Conservation (phyloP, 2,329 filamentous ascomycete species). For the Fusarium nygamai region DNA sequence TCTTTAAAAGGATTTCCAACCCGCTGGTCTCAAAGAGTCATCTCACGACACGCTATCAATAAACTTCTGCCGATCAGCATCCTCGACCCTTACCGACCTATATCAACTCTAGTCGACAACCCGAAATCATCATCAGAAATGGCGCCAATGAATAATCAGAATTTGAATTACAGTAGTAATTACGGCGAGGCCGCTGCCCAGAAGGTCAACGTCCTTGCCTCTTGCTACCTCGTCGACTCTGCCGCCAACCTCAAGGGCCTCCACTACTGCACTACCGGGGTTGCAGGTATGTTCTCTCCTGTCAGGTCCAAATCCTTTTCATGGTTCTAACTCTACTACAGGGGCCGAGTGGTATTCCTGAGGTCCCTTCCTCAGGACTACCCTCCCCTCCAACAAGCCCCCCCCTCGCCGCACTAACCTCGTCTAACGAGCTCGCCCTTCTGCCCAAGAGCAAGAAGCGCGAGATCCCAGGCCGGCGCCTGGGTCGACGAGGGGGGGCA, state of each 20-base stretch:
- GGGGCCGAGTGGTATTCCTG: conserved; percentile 95
- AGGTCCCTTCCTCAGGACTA: conserved; percentile 85
- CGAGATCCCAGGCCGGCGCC: conserved; percentile 54
- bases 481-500: conserved; percentile 83
- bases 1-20: conserved; percentile 9
- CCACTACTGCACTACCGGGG: conserved; percentile 95
- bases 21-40: conserved; percentile 3
- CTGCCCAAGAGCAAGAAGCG: conserved; percentile 64
- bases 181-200: conserved; percentile 74
- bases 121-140: conserved; percentile 53
- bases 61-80: conserved; percentile 22
- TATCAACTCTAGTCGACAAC: conserved; percentile 33
- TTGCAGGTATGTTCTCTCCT: conserved; percentile 68
- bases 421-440: conserved; percentile 73
- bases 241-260: conserved; percentile 80
- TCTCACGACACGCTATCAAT: conserved; percentile 2
- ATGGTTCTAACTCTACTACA: conserved; percentile 46
- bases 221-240: conserved; percentile 86
- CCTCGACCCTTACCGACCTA: conserved; percentile 9
- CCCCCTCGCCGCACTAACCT: conserved; percentile 81
- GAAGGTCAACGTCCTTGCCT: conserved; percentile 83
- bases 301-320: neutral
- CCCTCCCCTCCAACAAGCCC: conserved; percentile 88
- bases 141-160: conserved; percentile 77
- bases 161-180: conserved; percentile 78